A percentile compares a stretch with the other conserved stretches of the same genome.
phyloP scores from a whole-genome alignment of 352 stramenopile genomes.

The Phytophthora melonis region DNA sequence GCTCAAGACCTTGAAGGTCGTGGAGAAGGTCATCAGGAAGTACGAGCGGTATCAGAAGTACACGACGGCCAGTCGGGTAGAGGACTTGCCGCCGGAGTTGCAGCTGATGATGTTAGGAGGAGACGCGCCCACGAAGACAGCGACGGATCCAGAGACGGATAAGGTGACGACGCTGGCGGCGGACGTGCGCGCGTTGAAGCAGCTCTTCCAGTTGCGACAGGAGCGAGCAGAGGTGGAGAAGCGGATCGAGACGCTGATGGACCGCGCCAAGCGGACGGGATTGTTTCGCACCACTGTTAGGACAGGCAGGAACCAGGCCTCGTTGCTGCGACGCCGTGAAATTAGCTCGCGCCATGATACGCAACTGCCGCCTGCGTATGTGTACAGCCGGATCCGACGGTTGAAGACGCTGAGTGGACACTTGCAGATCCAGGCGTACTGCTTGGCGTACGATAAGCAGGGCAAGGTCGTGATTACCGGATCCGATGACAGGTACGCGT shows the following conservation, averaged over 20 bases:
- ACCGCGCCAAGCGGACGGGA: slow-evolving; percentile 46
- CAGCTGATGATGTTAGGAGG: slow-evolving; percentile 45
- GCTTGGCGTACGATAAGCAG: slow-evolving; percentile 95
- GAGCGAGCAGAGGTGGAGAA: slow-evolving; percentile 45
- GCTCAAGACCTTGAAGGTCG: slow-evolving; percentile 59
- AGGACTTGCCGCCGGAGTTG: slow-evolving; percentile 64
- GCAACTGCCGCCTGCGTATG: slow-evolving; percentile 58
- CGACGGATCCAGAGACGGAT: slow-evolving; percentile 25
- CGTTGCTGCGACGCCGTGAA: slow-evolving; percentile 62
- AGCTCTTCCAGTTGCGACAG: slow-evolving; percentile 75
- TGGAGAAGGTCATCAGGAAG: slow-evolving; percentile 78
- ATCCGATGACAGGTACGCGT: slow-evolving; percentile 93
- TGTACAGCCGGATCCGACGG: slow-evolving; percentile 82
- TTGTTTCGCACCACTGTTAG: slow-evolving; percentile 60
- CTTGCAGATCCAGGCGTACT: slow-evolving; percentile 95
- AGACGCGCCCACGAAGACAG: slow-evolving; percentile 1
- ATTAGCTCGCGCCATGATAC: slow-evolving; percentile 41
- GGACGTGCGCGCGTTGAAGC: slow-evolving; percentile 76
- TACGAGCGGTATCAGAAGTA: slow-evolving; percentile 76
- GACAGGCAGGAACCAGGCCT: slow-evolving; percentile 69
- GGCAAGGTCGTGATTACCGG: slow-evolving; percentile 97
- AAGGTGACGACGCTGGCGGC: slow-evolving; percentile 67
- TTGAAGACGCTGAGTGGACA: slow-evolving; percentile 94
- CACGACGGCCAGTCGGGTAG: slow-evolving; percentile 49
- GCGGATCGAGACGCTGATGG: slow-evolving; percentile 46